A percentile compares a stretch with the other conserved stretches of the same genome.
Evolutionary conservation across 257 asterid genomes (phyloP).

Genomic region (Solanum raphanifolium): DNA sequence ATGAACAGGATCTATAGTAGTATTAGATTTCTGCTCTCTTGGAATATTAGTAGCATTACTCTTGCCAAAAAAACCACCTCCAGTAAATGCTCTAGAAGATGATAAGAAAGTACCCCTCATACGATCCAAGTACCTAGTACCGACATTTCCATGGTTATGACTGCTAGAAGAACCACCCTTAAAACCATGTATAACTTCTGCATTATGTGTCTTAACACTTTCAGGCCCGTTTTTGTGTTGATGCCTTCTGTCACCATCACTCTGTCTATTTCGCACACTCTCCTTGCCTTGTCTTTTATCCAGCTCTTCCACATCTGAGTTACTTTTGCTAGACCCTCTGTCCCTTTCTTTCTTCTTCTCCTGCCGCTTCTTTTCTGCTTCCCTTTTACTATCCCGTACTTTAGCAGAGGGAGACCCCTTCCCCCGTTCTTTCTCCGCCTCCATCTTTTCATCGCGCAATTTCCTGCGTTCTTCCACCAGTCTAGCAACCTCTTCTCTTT

Average conservation of each 20-base stretch:
- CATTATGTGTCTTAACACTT: slow-evolving; percentile 35
- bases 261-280: slow-evolving; percentile 39
- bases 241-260: slow-evolving; percentile 51
- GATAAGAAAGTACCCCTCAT: slow-evolving; percentile 90
- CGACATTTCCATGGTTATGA: slow-evolving; percentile 57
- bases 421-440: slow-evolving; percentile 65
- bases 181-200: slow-evolving; percentile 49
- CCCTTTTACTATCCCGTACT: slow-evolving; percentile 53
- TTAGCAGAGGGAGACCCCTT: slow-evolving; percentile 49
- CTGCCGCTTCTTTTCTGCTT: slow-evolving; percentile 66
- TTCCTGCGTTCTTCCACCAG: slow-evolving; percentile 90
- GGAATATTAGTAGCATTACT: slow-evolving; percentile 29
- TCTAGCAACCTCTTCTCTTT: slow-evolving; percentile 91
- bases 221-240: slow-evolving; percentile 38
- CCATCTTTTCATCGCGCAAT: slow-evolving; percentile 69
- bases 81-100: slow-evolving; percentile 90
- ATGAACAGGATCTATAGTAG: slow-evolving; percentile 41
- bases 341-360: slow-evolving; percentile 82
- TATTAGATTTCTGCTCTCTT: slow-evolving; percentile 60
- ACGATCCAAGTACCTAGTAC: slow-evolving; percentile 85
- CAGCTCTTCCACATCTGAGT: slow-evolving; percentile 77
- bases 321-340: slow-evolving; percentile 82
- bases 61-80: slow-evolving; percentile 71
- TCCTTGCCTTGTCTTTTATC: slow-evolving; percentile 66
- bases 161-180: slow-evolving; percentile 37